These are phyloP conservation scores for Fusarium heterosporum DNA, from an alignment of 2,329 filamentous ascomycete genomes.

Conservation along the genomic window DNA sequence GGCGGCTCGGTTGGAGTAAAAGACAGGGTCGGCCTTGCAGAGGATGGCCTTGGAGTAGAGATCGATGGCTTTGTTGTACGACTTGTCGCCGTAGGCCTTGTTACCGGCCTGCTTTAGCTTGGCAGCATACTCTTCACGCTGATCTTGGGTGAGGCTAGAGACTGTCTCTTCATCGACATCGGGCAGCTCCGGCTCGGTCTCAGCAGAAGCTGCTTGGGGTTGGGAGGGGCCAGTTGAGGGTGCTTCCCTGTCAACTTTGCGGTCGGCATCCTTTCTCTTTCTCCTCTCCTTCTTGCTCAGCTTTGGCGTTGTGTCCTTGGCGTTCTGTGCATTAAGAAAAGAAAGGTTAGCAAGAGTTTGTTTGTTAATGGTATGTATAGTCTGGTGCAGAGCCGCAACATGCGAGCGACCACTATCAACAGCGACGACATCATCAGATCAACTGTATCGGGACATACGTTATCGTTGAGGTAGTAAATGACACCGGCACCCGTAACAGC, in stretches of 20 bases:
- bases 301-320: slow-evolving; percentile 70
- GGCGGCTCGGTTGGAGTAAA: slow-evolving; percentile 98
- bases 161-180: slow-evolving; percentile 72
- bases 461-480: slow-evolving; percentile 84
- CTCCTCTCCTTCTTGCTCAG: slow-evolving; percentile 90
- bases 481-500: slow-evolving; percentile 92
- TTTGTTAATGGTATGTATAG: slow-evolving; percentile 23
- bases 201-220: slow-evolving; percentile 64
- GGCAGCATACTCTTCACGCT: slow-evolving; percentile 86
- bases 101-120: slow-evolving; percentile 97
- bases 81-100: slow-evolving; percentile 94
- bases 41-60: slow-evolving; percentile 96
- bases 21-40: slow-evolving; percentile 97
- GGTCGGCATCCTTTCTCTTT: slow-evolving; percentile 84
- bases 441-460: slow-evolving; percentile 56
- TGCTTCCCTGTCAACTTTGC: slow-evolving; percentile 63
- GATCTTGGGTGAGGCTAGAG: slow-evolving; percentile 64
- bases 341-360: slow-evolving; percentile 30
- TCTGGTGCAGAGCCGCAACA: slow-evolving; percentile 31
- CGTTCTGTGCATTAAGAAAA: slow-evolving; percentile 52
- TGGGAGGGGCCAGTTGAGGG: slow-evolving; percentile 52
- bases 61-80: slow-evolving; percentile 92
- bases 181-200: slow-evolving; percentile 75
- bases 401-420: slow-evolving; percentile 11
- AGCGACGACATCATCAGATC: slow-evolving; percentile 12